A percentile compares a stretch with the other conserved stretches of the same genome.
Evolutionary conservation across 1,284 basidiomycete genomes (phyloP).

Genomic region (Takashimella tepidaria): DNA sequence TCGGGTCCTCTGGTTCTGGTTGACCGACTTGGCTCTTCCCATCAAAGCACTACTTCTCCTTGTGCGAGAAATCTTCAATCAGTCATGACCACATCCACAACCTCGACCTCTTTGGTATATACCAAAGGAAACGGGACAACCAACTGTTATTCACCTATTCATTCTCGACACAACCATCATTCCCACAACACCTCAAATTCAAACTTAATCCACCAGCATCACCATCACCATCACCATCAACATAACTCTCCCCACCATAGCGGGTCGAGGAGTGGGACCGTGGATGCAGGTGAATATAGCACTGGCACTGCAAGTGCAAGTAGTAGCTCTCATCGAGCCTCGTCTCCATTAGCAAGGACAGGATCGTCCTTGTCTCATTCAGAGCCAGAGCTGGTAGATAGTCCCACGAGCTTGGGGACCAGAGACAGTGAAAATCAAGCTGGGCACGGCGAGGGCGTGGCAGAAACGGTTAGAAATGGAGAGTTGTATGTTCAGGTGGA

Average conservation of each 20-base stretch:
- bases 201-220: not conserved
- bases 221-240: not conserved
- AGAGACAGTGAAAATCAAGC: not conserved
- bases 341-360: not conserved
- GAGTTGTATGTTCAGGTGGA: slow-evolving; percentile 28
- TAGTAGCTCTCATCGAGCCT: not conserved
- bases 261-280: not conserved
- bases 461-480: too few species aligned
- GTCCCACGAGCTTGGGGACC: too few species aligned
- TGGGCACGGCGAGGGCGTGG: too few species aligned
- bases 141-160: not conserved
- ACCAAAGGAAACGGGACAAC: not conserved
- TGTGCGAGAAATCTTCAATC: too few species aligned
- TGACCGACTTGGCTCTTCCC: not conserved
- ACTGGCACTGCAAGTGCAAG: too few species aligned
- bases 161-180: not conserved
- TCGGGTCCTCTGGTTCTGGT: too few species aligned
- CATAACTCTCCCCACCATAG: not conserved
- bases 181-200: too few species aligned
- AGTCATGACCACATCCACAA: not conserved
- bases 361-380: not conserved
- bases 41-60: not conserved
- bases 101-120: not conserved
- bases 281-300: too few species aligned
- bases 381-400: not conserved